Evolutionary conservation across 345 rosid genomes (phyloP), one percentile per base, ranked within the genome.

Genomic region (Psidium friedrichsthalianum): DNA sequence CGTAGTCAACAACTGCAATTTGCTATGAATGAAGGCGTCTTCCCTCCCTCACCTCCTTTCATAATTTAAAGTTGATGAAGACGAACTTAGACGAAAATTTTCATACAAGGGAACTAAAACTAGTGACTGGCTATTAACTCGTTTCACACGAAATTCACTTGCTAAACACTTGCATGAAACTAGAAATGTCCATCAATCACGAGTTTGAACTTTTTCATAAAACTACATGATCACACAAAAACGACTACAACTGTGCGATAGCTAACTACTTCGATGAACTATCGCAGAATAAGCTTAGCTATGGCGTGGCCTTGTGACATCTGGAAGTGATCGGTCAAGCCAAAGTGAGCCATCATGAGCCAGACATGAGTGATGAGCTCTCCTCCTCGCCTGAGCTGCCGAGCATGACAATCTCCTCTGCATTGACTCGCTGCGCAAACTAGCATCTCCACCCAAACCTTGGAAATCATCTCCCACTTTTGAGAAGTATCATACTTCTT

Each of bases 331-430:
- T 93, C 93, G 1, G 92, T 93, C 5, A 94, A 85, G 51, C 95
- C 96, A 32, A 88, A 87, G 89, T 94, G 95, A n/a, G 93, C 91
- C 93, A 90, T 85, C 83, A 92, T 83, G 24, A 93, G 88, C 93
- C 95, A 93, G 1, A 91, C 92, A 25, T 90, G 92, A 61, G 90
- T 90, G 36, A 91, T 87, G 15, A 94, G 89, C 83, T 94, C 94
- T 29, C 95, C 94, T 0, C 96, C 95, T 76, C 87, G 85, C 51
- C 93, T 89, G 36, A 92, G 85, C 51, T 94, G 94, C 83, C 86
- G 86, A 3, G 90, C 92, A 58, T 93, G 96, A 32, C 87, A 58
- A 36, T 82, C 52, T 2, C 88, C 90, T 47, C 78, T 87, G 51
- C 90, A 74, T 44, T 86, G 84, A 55, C 64, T 24, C 8, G 88